Percentiles rank a stretch among this genome's conserved stretches.
Conservation (phyloP, 140 eudicot genomes). For the Bidens hawaiensis region DNA sequence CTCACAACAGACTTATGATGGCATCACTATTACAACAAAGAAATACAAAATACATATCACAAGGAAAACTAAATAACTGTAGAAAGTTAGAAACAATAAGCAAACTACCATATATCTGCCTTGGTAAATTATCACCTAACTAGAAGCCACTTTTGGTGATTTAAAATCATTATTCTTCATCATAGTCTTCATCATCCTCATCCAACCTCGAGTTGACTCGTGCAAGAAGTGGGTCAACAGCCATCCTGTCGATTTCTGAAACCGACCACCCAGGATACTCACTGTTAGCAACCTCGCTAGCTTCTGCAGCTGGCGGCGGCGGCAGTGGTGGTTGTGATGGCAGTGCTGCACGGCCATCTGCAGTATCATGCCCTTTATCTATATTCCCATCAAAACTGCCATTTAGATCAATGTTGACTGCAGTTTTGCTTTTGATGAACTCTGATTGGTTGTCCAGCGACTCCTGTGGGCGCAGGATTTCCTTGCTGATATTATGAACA, state of each 20-base stretch:
- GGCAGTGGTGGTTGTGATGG: constrained; percentile 7
- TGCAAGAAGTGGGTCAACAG: constrained; percentile 56
- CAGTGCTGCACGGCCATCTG: neutral
- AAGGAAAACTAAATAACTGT: neutral
- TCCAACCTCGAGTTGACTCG: constrained; percentile 47
- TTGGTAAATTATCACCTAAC: neutral
- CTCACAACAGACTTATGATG: neutral
- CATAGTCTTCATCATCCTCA: constrained; percentile 70
- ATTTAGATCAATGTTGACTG: constrained; percentile 35
- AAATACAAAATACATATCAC: neutral
- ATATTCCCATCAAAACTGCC: constrained; percentile 44
- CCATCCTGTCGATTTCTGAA: constrained; percentile 60
- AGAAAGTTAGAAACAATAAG: no score
- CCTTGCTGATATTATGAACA: neutral
- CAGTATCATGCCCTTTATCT: constrained; percentile 18
- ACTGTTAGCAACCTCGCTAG: constrained; percentile 30
- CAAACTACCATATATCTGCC: neutral
- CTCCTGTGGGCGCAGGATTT: neutral
- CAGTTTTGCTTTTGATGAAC: constrained; percentile 20
- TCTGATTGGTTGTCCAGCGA: constrained; percentile 22
- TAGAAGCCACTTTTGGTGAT: neutral
- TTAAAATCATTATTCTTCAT: constrained; percentile 36
- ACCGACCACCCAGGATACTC: constrained; percentile 48
- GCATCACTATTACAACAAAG: neutral
- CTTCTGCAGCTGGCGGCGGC: constrained; percentile 10